These are phyloP conservation scores for Saprolegnia diclina DNA, from an alignment of 352 stramenopile genomes.

Conservation along the genomic window DNA sequence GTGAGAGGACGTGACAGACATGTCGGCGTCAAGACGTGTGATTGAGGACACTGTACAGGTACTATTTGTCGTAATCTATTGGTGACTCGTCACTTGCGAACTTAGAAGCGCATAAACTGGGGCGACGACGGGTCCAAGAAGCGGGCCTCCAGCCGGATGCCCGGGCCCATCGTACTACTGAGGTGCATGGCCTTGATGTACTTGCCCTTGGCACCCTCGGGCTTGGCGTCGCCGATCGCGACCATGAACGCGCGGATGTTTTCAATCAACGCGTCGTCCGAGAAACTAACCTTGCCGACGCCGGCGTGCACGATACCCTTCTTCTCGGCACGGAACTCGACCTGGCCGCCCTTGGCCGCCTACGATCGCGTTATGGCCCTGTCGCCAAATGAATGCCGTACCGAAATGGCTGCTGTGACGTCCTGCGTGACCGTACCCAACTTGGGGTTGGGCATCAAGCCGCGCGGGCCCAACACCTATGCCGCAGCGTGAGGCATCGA, in stretches of 20 bases:
- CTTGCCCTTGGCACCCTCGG: slow-evolving; percentile 89
- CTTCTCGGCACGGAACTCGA: slow-evolving; percentile 87
- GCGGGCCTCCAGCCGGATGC: slow-evolving; percentile 75
- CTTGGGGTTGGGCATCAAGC: slow-evolving; percentile 98
- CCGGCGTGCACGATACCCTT: slow-evolving; percentile 86
- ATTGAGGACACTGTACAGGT: no score
- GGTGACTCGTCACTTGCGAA: background rate
- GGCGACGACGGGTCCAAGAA: slow-evolving; percentile 76
- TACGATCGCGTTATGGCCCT: background rate
- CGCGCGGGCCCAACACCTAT: slow-evolving; percentile 90
- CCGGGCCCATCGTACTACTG: slow-evolving; percentile 81
- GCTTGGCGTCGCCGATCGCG: slow-evolving; percentile 85
- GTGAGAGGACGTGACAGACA: no score
- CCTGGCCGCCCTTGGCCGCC: slow-evolving; percentile 73
- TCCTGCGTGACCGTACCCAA: slow-evolving; percentile 93
- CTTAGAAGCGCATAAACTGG: slow-evolving; percentile 74
- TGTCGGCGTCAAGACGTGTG: no score
- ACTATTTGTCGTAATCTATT: background rate
- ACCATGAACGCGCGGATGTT: slow-evolving; percentile 92
- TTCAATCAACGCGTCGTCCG: slow-evolving; percentile 84
- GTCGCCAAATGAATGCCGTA: background rate
- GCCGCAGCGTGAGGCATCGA: slow-evolving; percentile 8
- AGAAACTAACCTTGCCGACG: slow-evolving; percentile 86
- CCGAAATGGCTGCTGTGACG: slow-evolving; percentile 70
- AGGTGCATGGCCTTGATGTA: slow-evolving; percentile 88